Percentiles rank a stretch among this genome's conserved stretches.
Conservation (phyloP, 805 yeast species). For the Candida pseudofarinosa region DNA sequence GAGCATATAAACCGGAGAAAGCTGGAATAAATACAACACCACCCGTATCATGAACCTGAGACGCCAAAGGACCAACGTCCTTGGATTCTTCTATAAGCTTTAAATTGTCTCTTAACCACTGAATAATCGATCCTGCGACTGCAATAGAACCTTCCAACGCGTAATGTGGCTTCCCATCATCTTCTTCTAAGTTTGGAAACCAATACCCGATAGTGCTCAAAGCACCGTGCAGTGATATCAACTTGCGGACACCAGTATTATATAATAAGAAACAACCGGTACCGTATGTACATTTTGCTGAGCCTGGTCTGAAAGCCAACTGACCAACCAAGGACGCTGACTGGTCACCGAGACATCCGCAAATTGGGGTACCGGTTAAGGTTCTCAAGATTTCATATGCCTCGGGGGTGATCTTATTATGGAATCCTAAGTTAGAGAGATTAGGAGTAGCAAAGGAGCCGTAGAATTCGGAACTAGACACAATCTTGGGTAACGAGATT, state of each 20-base stretch:
- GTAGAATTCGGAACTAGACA: constrained; percentile 71
- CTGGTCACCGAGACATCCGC: constrained; percentile 94
- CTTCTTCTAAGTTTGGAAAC: constrained; percentile 63
- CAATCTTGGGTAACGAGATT: constrained; percentile 69
- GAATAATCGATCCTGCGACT: constrained; percentile 91
- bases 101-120: constrained; percentile 90
- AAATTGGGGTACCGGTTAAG: constrained; percentile 64
- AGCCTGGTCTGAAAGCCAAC: constrained; percentile 75
- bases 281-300: constrained; percentile 94
- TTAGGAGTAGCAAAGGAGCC: constrained; percentile 69
- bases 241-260: constrained; percentile 75
- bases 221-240: constrained; percentile 74
- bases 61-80: constrained; percentile 88
- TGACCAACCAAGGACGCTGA: constrained; percentile 92
- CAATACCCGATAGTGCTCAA: constrained; percentile 88
- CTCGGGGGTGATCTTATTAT: constrained; percentile 47
- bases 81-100: constrained; percentile 75
- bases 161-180: constrained; percentile 60
- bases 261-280: constrained; percentile 90
- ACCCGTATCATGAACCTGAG: constrained; percentile 74
- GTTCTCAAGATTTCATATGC: constrained; percentile 47
- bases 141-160: constrained; percentile 96
- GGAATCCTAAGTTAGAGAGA: constrained; percentile 47
- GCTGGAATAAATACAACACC: constrained; percentile 96
- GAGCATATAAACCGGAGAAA: constrained; percentile 89